Evolutionary conservation across 1,284 basidiomycete genomes (phyloP).

Genomic region (Fereydounia khargensis): DNA sequence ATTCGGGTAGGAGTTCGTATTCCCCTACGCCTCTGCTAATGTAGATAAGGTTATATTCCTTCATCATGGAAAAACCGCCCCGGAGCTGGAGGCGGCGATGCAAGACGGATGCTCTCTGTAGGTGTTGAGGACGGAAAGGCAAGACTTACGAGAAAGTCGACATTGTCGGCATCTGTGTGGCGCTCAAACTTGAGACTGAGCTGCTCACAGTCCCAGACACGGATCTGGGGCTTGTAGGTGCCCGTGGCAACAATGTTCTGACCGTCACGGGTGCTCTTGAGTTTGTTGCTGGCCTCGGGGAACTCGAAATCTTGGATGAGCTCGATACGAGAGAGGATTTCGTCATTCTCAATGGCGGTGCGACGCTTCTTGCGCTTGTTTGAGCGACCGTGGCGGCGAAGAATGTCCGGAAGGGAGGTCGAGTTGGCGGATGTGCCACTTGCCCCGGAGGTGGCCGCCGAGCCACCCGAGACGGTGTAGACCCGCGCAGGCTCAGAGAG

Average conservation of each 20-base stretch:
- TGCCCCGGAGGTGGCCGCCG: constrained; percentile 31
- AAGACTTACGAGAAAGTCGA: constrained; percentile 88
- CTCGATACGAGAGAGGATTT: constrained; percentile 48
- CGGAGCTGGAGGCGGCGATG: not conserved
- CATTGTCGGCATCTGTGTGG: constrained; percentile 92
- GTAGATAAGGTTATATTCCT: constrained; percentile 45
- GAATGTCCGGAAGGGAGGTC: constrained; percentile 51
- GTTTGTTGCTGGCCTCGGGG: constrained; percentile 87
- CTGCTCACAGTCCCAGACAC: constrained; percentile 92
- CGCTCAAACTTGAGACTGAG: constrained; percentile 93
- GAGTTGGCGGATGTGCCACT: constrained; percentile 51
- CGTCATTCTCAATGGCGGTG: constrained; percentile 37
- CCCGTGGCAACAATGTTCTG: constrained; percentile 90
- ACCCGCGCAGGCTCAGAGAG: constrained; percentile 48
- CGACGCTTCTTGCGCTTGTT: constrained; percentile 54
- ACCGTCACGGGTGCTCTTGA: constrained; percentile 88
- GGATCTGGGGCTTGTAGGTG: constrained; percentile 96
- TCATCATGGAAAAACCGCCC: constrained; percentile 29
- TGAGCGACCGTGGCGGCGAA: constrained; percentile 47
- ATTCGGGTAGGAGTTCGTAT: constrained; percentile 3
- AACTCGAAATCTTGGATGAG: constrained; percentile 85
- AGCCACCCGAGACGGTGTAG: constrained; percentile 51
- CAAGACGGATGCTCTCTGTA: not conserved
- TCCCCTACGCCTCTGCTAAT: constrained; percentile 31
- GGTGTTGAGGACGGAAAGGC: not conserved